These are phyloP conservation scores for Penicilliopsis zonata DNA, from an alignment of 495 filamentous ascomycete genomes.

Conservation along the genomic window DNA sequence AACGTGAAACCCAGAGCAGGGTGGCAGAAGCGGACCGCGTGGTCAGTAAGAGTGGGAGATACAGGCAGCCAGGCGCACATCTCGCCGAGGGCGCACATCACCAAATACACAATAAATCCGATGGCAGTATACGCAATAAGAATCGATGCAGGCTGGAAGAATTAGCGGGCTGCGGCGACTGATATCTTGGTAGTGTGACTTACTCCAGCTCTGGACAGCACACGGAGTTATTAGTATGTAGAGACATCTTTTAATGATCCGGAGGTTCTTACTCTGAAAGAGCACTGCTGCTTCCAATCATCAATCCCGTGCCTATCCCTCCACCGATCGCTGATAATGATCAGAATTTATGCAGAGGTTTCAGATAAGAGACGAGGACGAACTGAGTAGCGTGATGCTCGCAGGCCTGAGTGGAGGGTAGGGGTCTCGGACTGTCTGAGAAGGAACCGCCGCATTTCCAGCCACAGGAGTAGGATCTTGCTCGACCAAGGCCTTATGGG, in stretches of 20 bases:
- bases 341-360: no score
- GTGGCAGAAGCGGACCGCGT: constrained; percentile 52
- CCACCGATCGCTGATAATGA: constrained; percentile 75
- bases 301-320: constrained; percentile 67
- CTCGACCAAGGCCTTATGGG: no score
- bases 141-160: constrained; percentile 54
- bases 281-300: constrained; percentile 55
- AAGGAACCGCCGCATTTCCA: not conserved
- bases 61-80: constrained; percentile 59
- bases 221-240: no score
- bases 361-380: constrained; percentile 6
- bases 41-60: constrained; percentile 46
- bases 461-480: no score
- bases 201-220: constrained; percentile 22
- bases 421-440: constrained; percentile 14
- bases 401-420: constrained; percentile 52
- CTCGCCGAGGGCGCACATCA: constrained; percentile 56
- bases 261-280: constrained; percentile 39
- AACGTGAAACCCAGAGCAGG: constrained; percentile 58
- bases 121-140: constrained; percentile 56
- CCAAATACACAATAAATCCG: constrained; percentile 49
- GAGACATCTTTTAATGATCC: not conserved
- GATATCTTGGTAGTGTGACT: constrained; percentile 7
- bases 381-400: constrained; percentile 61
- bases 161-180: constrained; percentile 7